These are phyloP conservation scores for Pestalotiopsis sp. DNA, from an alignment of 2,329 filamentous ascomycete genomes.

Conservation along the genomic window DNA sequence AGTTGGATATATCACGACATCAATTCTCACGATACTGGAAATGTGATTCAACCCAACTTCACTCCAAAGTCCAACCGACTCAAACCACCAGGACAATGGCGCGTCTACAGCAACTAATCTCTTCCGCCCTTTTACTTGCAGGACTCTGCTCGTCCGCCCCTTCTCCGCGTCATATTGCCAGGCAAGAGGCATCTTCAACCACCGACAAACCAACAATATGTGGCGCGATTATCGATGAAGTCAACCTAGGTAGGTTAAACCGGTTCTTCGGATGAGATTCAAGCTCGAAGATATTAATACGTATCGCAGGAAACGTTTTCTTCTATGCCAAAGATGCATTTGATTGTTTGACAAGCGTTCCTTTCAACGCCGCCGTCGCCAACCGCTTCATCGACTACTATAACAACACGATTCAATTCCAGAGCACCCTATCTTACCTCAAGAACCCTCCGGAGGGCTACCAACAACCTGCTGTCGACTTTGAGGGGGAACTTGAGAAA, in stretches of 20 bases:
- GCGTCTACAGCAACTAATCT: background rate
- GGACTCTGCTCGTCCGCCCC: background rate
- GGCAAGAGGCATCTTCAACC: background rate
- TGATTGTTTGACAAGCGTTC: constrained; percentile 44
- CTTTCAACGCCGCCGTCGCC: constrained; percentile 46
- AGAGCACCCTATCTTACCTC: constrained; percentile 43
- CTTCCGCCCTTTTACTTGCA: background rate
- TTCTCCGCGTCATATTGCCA: background rate
- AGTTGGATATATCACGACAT: background rate
- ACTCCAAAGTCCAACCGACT: background rate
- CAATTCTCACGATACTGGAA: background rate
- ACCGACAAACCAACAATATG: background rate
- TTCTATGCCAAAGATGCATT: constrained; percentile 32
- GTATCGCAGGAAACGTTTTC: background rate
- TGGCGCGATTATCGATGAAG: background rate
- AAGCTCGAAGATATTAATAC: background rate
- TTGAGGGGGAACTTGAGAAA: constrained; percentile 30
- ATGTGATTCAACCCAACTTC: background rate
- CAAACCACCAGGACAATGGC: background rate
- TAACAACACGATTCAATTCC: constrained; percentile 46
- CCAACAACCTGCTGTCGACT: constrained; percentile 40
- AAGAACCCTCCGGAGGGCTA: constrained; percentile 40
- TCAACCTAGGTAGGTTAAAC: background rate
- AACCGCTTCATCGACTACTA: constrained; percentile 45
- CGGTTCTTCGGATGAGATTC: background rate